Evolutionary conservation across 257 asterid species (phyloP).

Genomic region (Gardenia jasminoides): DNA sequence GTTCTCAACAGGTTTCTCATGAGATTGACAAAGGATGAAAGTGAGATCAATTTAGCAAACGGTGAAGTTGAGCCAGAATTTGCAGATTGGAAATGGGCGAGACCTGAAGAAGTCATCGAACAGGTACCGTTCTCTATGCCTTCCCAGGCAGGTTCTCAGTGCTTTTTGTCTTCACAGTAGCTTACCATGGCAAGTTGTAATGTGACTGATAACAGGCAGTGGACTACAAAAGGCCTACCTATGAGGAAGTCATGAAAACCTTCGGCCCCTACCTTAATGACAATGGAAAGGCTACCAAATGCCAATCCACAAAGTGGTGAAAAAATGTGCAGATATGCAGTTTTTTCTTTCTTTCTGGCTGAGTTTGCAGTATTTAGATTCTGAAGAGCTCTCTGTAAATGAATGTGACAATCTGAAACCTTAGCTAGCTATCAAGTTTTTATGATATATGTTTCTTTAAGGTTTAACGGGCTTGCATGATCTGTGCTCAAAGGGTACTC

Average conservation of each 20-base stretch:
- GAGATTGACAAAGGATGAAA: slow-evolving; percentile 73
- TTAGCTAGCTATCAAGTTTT: slow-evolving; percentile 10
- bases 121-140: slow-evolving; percentile 46
- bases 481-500: background rate
- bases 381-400: slow-evolving; percentile 17
- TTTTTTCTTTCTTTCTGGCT: slow-evolving; percentile 10
- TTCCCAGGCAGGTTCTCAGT: slow-evolving; percentile 1
- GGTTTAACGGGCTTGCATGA: background rate
- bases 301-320: slow-evolving; percentile 89
- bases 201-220: slow-evolving; percentile 55
- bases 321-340: slow-evolving; percentile 19
- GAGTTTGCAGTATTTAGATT: slow-evolving; percentile 6
- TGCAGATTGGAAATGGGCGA: slow-evolving; percentile 98
- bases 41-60: slow-evolving; percentile 69
- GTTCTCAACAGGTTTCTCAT: slow-evolving; percentile 67
- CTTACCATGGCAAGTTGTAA: slow-evolving; percentile 12
- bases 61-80: slow-evolving; percentile 87
- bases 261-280: slow-evolving; percentile 52
- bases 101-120: slow-evolving; percentile 82
- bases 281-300: slow-evolving; percentile 62
- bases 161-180: background rate
- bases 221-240: slow-evolving; percentile 95
- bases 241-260: slow-evolving; percentile 77
- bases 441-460: slow-evolving; percentile 3
- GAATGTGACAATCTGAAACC: slow-evolving; percentile 6